Percentiles rank a stretch among this genome's conserved stretches.
Conservation (phyloP, 208 protist species). For the Trypanosoma lewisi region DNA sequence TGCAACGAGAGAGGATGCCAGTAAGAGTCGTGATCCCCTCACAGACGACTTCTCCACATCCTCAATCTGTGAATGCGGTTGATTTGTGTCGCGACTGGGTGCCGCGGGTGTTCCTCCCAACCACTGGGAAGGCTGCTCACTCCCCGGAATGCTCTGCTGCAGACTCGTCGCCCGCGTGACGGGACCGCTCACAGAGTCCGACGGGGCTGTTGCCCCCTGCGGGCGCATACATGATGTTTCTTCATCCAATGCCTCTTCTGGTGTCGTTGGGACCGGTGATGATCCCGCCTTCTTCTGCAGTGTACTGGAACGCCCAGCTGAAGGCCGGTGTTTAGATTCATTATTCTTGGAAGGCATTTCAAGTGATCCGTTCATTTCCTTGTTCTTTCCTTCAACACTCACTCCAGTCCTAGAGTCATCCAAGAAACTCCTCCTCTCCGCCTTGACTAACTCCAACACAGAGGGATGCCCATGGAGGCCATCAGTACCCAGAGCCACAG, state of each 20-base stretch:
- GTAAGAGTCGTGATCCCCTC: not conserved
- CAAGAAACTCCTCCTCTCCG: not conserved
- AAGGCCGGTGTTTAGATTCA: not conserved
- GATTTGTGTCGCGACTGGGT: not conserved
- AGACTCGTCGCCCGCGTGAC: conserved; percentile 28
- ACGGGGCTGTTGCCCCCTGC: conserved; percentile 14
- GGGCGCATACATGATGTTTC: not conserved
- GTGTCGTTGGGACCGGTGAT: conserved; percentile 4
- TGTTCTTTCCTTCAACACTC: not conserved
- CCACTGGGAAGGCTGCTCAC: not conserved
- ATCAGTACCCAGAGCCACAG: no score
- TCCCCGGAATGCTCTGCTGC: not conserved
- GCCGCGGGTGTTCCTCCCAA: not conserved
- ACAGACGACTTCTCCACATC: not conserved
- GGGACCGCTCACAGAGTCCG: conserved; percentile 14
- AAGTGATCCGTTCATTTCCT: not conserved
- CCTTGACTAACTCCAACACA: not conserved
- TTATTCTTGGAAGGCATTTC: not conserved
- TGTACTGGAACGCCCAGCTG: not conserved
- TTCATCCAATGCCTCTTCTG: not conserved
- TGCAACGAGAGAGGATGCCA: not conserved
- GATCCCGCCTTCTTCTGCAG: not conserved
- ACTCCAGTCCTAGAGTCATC: not conserved
- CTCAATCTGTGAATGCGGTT: not conserved
- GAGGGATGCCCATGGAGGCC: not conserved